phyloP scores from a whole-genome alignment of 176 grass and related monocot genomes.

The Saccharum officinarum region DNA sequence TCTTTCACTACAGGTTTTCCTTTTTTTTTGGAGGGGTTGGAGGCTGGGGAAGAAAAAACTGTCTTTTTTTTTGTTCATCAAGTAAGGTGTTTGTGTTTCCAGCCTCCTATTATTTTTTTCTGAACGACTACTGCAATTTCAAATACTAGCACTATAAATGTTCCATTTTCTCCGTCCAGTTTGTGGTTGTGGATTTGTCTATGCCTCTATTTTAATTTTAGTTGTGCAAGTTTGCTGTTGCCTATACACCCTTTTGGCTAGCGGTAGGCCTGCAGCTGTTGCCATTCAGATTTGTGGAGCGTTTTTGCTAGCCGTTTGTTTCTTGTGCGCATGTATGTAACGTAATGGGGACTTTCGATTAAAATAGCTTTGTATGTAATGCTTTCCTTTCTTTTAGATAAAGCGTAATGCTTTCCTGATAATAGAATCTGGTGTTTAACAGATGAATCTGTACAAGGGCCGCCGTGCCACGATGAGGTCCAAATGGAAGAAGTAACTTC shows the following conservation, averaged over 20 bases:
- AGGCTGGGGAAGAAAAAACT: not conserved
- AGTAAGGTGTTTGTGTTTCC: too few species aligned
- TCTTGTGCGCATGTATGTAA: not conserved
- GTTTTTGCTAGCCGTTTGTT: not conserved
- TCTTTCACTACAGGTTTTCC: too few species aligned
- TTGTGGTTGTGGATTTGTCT: not conserved
- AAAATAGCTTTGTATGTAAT: not conserved
- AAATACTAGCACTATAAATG: not conserved
- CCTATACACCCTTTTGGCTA: not conserved
- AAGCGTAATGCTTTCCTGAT: not conserved
- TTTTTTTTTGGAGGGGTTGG: too few species aligned
- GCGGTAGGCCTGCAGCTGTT: not conserved
- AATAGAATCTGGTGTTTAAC: not conserved
- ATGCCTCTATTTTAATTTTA: not conserved
- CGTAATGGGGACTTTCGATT: not conserved
- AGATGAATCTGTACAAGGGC: constrained; percentile 32
- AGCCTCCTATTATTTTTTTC: too few species aligned
- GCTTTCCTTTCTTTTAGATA: not conserved
- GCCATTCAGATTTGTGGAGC: not conserved
- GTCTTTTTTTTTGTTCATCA: not conserved
- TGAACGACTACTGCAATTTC: too few species aligned
- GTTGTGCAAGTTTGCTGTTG: not conserved
- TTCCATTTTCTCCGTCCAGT: not conserved
- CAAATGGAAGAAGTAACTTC: constrained; percentile 13
- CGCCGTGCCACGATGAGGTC: not conserved